A percentile compares a stretch with the other conserved stretches of the same genome.
Evolutionary conservation across 2,329 filamentous ascomycete genomes (phyloP).

Genomic region (Exophiala spinifera): DNA sequence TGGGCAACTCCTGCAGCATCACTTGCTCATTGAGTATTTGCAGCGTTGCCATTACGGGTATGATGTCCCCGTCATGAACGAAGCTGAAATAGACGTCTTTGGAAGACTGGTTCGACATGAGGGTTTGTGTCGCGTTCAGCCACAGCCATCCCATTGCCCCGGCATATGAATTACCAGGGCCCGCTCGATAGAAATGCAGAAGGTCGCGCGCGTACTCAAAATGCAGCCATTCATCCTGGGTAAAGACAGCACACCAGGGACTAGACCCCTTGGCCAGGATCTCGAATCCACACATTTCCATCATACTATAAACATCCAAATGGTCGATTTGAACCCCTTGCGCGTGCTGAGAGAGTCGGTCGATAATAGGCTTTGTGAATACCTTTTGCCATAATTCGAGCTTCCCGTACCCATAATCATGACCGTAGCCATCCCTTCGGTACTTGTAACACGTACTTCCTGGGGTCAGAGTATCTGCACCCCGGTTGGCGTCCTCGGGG

Average conservation of each 20-base stretch:
- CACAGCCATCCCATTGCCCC: constrained; percentile 57
- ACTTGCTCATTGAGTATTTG: constrained; percentile 46
- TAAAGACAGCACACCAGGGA: constrained; percentile 57
- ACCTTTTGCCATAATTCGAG: constrained; percentile 46
- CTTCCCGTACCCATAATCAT: constrained; percentile 50
- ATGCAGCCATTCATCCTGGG: constrained; percentile 50
- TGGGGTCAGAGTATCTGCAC: constrained; percentile 56
- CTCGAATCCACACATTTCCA: constrained; percentile 61
- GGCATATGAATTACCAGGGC: constrained; percentile 55
- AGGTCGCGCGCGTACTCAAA: constrained; percentile 60
- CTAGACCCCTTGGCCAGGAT: constrained; percentile 52
- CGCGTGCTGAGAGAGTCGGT: constrained; percentile 44
- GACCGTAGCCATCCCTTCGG: constrained; percentile 43
- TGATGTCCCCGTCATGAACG: constrained; percentile 59
- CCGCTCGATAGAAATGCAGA: constrained; percentile 58
- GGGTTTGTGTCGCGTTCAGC: constrained; percentile 54
- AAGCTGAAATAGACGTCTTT: constrained; percentile 55
- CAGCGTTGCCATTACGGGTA: constrained; percentile 51
- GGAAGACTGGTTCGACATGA: constrained; percentile 45
- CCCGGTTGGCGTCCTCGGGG: constrained; percentile 49
- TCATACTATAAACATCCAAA: constrained; percentile 56
- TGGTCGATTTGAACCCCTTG: constrained; percentile 44
- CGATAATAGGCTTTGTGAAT: constrained; percentile 48
- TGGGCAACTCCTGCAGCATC: constrained; percentile 44
- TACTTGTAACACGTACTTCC: constrained; percentile 46